phyloP scores from a whole-genome alignment of 2,329 filamentous ascomycete genomes.

The Penicillium occitanis region DNA sequence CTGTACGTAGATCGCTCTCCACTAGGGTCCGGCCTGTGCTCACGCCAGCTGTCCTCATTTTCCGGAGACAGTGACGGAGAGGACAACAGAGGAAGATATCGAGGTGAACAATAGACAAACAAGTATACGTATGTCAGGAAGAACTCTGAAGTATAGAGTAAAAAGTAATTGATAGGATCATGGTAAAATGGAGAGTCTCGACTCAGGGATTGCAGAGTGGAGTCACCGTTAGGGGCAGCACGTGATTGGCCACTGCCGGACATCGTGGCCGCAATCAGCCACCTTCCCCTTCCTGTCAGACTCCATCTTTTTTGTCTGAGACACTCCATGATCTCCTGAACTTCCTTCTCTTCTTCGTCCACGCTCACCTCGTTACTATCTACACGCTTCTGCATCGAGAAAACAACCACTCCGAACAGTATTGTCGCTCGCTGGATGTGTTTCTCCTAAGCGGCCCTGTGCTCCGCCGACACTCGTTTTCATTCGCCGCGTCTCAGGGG shows the following conservation, averaged over 20 bases:
- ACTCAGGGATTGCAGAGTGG: neutral
- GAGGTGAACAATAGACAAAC: neutral
- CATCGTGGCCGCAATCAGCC: neutral
- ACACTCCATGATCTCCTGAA: neutral
- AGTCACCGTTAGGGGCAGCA: neutral
- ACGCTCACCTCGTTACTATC: neutral
- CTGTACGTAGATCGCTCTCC: constrained; percentile 2
- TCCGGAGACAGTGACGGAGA: neutral
- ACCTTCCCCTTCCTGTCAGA: neutral
- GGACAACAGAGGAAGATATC: neutral
- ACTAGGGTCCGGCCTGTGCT: neutral
- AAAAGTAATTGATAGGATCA: neutral
- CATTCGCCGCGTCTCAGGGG: constrained; percentile 7
- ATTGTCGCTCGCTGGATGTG: constrained; percentile 78
- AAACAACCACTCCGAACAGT: constrained; percentile 61
- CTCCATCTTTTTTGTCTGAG: neutral
- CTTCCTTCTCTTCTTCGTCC: neutral
- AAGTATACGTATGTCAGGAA: neutral
- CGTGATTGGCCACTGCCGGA: constrained; percentile 14
- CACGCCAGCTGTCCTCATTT: neutral
- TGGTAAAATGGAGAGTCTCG: neutral
- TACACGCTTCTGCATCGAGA: neutral
- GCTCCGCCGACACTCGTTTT: constrained; percentile 18
- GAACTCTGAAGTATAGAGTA: neutral
- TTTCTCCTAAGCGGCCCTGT: constrained; percentile 48